Conservation (phyloP, 495 filamentous ascomycete genomes). For the Aspergillus ostianus region DNA sequence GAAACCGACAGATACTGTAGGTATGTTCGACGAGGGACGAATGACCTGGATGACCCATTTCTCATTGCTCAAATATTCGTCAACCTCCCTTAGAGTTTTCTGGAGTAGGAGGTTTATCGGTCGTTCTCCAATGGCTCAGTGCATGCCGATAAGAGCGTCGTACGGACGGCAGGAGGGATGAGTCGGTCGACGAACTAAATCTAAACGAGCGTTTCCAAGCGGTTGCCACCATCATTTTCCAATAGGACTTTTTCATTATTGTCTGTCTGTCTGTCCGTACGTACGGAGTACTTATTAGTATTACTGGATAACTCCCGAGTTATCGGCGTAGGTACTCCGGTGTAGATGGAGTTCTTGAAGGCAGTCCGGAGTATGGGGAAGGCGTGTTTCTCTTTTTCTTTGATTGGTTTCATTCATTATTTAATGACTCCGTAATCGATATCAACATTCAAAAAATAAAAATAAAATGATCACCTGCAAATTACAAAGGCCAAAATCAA, state of each 20-base stretch:
- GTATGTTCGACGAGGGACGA: not conserved
- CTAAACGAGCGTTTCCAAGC: conserved; percentile 12
- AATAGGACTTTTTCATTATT: not conserved
- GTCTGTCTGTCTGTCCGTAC: too few relatives aligned
- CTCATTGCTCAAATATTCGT: too few relatives aligned
- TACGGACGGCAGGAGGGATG: conserved; percentile 18
- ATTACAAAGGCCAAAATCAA: not conserved
- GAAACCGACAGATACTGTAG: conserved; percentile 19
- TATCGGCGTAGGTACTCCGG: too few relatives aligned
- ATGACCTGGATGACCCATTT: not conserved
- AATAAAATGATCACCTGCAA: not conserved
- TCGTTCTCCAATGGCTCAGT: not conserved
- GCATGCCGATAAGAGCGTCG: not conserved
- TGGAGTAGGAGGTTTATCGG: too few relatives aligned
- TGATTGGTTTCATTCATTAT: too few relatives aligned
- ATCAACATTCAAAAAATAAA: not conserved
- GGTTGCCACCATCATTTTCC: conserved; percentile 15
- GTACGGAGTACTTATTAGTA: too few relatives aligned
- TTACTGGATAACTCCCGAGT: too few relatives aligned
- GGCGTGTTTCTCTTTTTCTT: too few relatives aligned
- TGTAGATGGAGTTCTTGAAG: not conserved
- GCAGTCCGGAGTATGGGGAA: too few relatives aligned
- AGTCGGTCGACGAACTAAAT: conserved; percentile 15
- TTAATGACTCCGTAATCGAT: too few relatives aligned
- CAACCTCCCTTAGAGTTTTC: too few relatives aligned